A percentile compares a stretch with the other conserved stretches of the same genome.
Evolutionary conservation across 164 flowering plant species (phyloP).

Genomic region (Houttuynia cordata): DNA sequence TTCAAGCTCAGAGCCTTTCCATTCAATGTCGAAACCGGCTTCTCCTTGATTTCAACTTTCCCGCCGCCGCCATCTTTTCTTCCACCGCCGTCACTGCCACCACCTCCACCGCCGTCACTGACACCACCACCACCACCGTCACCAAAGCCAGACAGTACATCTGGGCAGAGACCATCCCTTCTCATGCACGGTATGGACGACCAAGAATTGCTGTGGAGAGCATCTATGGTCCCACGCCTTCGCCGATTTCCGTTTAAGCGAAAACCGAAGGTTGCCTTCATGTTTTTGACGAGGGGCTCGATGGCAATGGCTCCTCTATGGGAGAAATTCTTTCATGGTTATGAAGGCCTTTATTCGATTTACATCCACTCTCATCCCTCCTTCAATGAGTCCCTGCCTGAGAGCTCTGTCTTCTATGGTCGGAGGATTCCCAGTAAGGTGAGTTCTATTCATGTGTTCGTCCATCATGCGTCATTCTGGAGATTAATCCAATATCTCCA

Average conservation of each 20-base stretch:
- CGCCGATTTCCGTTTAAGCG: conserved; percentile 18
- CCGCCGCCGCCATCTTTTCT: not conserved
- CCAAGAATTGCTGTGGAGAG: conserved; percentile 42
- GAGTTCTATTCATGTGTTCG: conserved; percentile 5
- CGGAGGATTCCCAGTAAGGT: conserved; percentile 57
- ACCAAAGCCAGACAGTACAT: too few relatives aligned
- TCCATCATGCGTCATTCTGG: too few relatives aligned
- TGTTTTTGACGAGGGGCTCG: conserved; percentile 38
- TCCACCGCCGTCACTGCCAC: not conserved
- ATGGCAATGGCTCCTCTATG: conserved; percentile 42
- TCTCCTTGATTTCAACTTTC: conserved; percentile 7
- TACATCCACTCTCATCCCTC: conserved; percentile 48
- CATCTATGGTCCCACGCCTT: conserved; percentile 33
- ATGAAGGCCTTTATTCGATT: conserved; percentile 38
- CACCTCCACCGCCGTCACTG: conserved; percentile 13
- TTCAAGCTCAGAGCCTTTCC: conserved; percentile 3
- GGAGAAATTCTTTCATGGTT: conserved; percentile 50
- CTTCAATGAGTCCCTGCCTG: conserved; percentile 24
- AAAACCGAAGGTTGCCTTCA: conserved; percentile 53
- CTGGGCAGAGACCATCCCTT: too few relatives aligned
- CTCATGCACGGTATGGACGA: conserved; percentile 38
- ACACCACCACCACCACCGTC: too few relatives aligned
- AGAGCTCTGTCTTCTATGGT: conserved; percentile 31
- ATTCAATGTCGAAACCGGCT: conserved; percentile 5
- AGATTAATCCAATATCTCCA: too few relatives aligned